Evolutionary conservation across 257 asterid species (phyloP), one percentile per base, ranked within the genome.

Genomic region (Solanum megistacrolobum): DNA sequence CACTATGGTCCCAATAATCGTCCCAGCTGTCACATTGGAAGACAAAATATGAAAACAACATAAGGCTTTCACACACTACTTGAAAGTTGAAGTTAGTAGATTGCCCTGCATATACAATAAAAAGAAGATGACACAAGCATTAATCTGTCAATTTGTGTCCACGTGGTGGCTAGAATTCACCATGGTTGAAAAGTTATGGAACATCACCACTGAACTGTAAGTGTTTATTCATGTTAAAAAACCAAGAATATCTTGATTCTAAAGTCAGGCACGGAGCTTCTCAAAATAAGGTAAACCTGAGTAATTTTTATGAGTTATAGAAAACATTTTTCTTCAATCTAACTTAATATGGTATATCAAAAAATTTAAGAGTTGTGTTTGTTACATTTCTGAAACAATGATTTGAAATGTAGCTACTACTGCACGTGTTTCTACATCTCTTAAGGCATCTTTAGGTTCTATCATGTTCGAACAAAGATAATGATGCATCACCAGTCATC

Each of bases 1-100:
- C 90, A 95, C 95, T 18, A 91, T 62, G 46, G 98, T 95, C 84
- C 98, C 98, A 73, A 91, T 86, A 27, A 91, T 86, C 11, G 97
- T 94, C 89, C 96, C 98, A 88, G 93, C 98, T 96, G 96, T 89
- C 90, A 88, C 60, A 91, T 55, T n/a, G 46, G 87, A 89, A 69
- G 43, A 85, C 11, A 78, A 60, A 85, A 38, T 25, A 78, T 7
- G 65, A 41, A 78, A 78, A 78, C 84, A 79, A 43, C 38, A 14
- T 16, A 36, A 55, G 87, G 71, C 73, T 20, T 89, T 23, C 58
- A 76, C 83, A 75, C 58, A 23, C 83, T 76, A 75, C 21, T 52
- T 78, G 62, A 41, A 78, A 78, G 8, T 25, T 79, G 36, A 25
- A 78, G 65, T 79, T 79, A 79, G 84, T 79, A 79, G 25, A 43